Evolutionary conservation across 1,139 yeast species (phyloP).

Genomic region (Suhomyces guaymorum): DNA sequence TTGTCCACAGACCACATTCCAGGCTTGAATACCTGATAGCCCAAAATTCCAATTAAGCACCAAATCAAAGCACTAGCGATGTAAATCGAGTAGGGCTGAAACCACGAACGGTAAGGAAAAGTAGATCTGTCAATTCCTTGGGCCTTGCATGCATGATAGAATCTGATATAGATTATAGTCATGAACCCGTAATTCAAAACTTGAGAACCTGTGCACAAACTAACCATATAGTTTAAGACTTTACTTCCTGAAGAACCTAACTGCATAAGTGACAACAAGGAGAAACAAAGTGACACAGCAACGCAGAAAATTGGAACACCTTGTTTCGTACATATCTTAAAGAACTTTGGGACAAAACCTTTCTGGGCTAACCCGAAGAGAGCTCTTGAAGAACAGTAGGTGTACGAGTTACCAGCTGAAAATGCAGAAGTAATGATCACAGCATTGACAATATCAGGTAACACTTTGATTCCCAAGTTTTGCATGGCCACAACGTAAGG

Average conservation of each 20-base stretch:
- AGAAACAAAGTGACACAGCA: slow-evolving; percentile 30
- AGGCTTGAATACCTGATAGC: slow-evolving; percentile 43
- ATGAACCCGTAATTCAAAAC: slow-evolving; percentile 69
- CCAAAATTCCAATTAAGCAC: slow-evolving; percentile 41
- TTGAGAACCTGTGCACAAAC: slow-evolving; percentile 78
- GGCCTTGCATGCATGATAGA: slow-evolving; percentile 59
- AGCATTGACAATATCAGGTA: slow-evolving; percentile 46
- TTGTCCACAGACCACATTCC: slow-evolving; percentile 33
- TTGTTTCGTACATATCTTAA: slow-evolving; percentile 42
- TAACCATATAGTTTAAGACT: slow-evolving; percentile 75
- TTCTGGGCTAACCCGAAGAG: slow-evolving; percentile 41
- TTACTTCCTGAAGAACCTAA: slow-evolving; percentile 59
- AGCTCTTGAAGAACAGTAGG: slow-evolving; percentile 46
- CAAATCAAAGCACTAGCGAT: slow-evolving; percentile 33
- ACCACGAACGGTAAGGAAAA: slow-evolving; percentile 35
- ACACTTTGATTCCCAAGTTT: slow-evolving; percentile 37
- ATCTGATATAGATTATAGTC: slow-evolving; percentile 57
- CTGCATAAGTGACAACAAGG: slow-evolving; percentile 53
- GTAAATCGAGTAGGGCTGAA: slow-evolving; percentile 34
- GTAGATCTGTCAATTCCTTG: slow-evolving; percentile 32
- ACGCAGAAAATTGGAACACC: slow-evolving; percentile 59
- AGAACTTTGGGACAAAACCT: slow-evolving; percentile 43
- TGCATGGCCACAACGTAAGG: slow-evolving; percentile 50
- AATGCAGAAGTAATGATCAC: slow-evolving; percentile 39
- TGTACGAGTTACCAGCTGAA: slow-evolving; percentile 48